Percentiles rank a stretch among this genome's conserved stretches.
Conservation (phyloP, 2,329 filamentous ascomycete genomes). For the Polychaeton citri region DNA sequence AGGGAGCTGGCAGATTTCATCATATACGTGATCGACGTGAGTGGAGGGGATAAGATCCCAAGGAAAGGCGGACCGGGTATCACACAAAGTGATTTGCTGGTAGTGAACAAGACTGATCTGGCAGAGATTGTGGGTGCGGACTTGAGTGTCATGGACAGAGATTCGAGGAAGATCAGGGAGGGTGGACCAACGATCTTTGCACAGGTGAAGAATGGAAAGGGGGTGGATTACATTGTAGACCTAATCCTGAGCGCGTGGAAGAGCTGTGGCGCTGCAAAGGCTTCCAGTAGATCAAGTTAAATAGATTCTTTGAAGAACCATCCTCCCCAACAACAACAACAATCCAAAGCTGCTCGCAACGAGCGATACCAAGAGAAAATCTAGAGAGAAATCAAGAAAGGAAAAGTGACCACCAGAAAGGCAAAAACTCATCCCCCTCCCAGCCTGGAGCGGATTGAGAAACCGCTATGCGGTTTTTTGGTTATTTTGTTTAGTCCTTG, state of each 20-base stretch:
- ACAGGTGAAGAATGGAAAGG: slow-evolving; percentile 86
- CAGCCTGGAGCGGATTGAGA: too few species aligned
- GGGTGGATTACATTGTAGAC: slow-evolving; percentile 73
- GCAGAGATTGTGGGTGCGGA: slow-evolving; percentile 85
- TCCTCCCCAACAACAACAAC: too few species aligned
- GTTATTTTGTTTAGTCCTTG: too few species aligned
- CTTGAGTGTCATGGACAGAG: slow-evolving; percentile 82
- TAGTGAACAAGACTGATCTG: slow-evolving; percentile 96
- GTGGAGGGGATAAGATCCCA: slow-evolving; percentile 91
- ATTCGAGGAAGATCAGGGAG: slow-evolving; percentile 86
- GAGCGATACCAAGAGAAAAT: too few species aligned
- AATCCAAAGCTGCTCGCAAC: too few species aligned
- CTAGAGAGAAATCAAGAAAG: too few species aligned
- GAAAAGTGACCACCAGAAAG: too few species aligned
- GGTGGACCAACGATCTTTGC: slow-evolving; percentile 92
- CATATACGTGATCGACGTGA: slow-evolving; percentile 96
- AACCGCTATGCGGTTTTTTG: too few species aligned
- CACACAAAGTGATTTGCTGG: slow-evolving; percentile 82
- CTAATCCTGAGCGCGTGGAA: slow-evolving; percentile 88
- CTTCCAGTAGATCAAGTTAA: background rate
- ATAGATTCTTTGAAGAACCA: background rate
- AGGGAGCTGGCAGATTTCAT: slow-evolving; percentile 94
- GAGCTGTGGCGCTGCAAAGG: slow-evolving; percentile 59
- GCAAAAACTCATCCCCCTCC: too few species aligned
- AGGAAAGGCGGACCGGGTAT: slow-evolving; percentile 94